These are phyloP conservation scores for Aspergillus sp. DNA, from an alignment of 2,329 filamentous ascomycete genomes.

Conservation along the genomic window DNA sequence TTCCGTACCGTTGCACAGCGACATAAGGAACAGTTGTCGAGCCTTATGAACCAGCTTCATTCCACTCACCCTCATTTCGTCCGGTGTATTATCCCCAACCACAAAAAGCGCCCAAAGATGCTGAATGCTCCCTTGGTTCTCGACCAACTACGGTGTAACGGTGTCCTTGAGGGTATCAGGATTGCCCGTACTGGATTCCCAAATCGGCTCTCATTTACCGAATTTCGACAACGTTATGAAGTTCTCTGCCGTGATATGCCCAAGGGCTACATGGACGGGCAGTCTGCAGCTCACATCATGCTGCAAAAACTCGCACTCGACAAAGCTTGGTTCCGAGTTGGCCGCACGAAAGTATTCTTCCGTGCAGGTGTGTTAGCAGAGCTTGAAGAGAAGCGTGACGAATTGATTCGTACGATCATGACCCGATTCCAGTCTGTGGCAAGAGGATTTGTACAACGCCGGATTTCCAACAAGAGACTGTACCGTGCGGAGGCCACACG, in stretches of 20 bases:
- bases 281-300: slow-evolving; percentile 82
- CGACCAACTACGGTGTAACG: slow-evolving; percentile 96
- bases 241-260: slow-evolving; percentile 89
- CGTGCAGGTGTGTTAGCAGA: slow-evolving; percentile 93
- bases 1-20: slow-evolving; percentile 96
- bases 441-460: slow-evolving; percentile 84
- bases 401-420: slow-evolving; percentile 92
- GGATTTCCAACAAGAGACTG: slow-evolving; percentile 87
- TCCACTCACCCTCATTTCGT: slow-evolving; percentile 98
- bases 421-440: slow-evolving; percentile 89
- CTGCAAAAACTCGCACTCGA: slow-evolving; percentile 88
- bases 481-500: slow-evolving; percentile 93
- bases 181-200: slow-evolving; percentile 97
- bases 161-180: slow-evolving; percentile 97
- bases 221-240: slow-evolving; percentile 95
- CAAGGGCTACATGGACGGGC: slow-evolving; percentile 87
- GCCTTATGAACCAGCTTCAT: slow-evolving; percentile 89
- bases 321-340: slow-evolving; percentile 84
- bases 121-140: slow-evolving; percentile 91
- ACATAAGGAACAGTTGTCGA: slow-evolving; percentile 98
- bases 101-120: slow-evolving; percentile 94
- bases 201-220: slow-evolving; percentile 86
- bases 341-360: slow-evolving; percentile 97
- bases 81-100: slow-evolving; percentile 94
- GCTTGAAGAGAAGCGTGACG: slow-evolving; percentile 91